These are phyloP conservation scores for Torulaspora indica DNA, from an alignment of 805 yeast genomes.

Conservation along the genomic window DNA sequence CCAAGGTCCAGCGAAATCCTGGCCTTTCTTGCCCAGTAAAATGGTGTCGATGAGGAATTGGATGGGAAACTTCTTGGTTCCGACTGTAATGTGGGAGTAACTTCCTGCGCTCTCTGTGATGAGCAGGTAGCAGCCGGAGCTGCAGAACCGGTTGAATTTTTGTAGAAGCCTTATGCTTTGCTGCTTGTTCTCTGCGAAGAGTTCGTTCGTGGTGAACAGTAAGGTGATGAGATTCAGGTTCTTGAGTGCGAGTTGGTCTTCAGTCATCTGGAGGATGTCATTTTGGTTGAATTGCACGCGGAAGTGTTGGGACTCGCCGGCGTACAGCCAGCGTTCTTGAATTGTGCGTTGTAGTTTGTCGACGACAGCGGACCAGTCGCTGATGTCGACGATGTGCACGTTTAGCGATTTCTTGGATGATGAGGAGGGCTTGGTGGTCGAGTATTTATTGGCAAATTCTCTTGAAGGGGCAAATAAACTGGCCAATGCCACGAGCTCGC, in stretches of 20 bases:
- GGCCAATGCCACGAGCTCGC: slow-evolving; percentile 62
- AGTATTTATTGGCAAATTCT: slow-evolving; percentile 24
- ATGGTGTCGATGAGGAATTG: slow-evolving; percentile 74
- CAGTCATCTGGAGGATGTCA: slow-evolving; percentile 38
- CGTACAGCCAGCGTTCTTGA: slow-evolving; percentile 50
- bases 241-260: slow-evolving; percentile 25
- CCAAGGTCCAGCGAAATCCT: slow-evolving; percentile 56
- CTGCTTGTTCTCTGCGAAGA: slow-evolving; percentile 63
- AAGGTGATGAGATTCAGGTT: slow-evolving; percentile 55
- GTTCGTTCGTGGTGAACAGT: slow-evolving; percentile 82
- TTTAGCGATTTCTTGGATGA: slow-evolving; percentile 32
- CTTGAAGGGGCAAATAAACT: slow-evolving; percentile 47
- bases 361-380: slow-evolving; percentile 65
- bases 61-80: slow-evolving; percentile 73
- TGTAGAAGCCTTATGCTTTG: slow-evolving; percentile 59
- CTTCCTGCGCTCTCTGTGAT: slow-evolving; percentile 89
- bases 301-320: slow-evolving; percentile 33
- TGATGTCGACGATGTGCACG: slow-evolving; percentile 65
- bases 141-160: slow-evolving; percentile 47
- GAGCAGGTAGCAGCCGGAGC: slow-evolving; percentile 53
- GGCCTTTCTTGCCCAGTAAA: slow-evolving; percentile 48
- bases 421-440: slow-evolving; percentile 2
- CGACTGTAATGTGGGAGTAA: slow-evolving; percentile 73
- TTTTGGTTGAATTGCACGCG: slow-evolving; percentile 34
- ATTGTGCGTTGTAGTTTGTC: slow-evolving; percentile 43